Evolutionary conservation across 2,329 filamentous ascomycete species (phyloP), one percentile per base, ranked within the genome.

Genomic region (Pseudocercospora pini-densiflorae): DNA sequence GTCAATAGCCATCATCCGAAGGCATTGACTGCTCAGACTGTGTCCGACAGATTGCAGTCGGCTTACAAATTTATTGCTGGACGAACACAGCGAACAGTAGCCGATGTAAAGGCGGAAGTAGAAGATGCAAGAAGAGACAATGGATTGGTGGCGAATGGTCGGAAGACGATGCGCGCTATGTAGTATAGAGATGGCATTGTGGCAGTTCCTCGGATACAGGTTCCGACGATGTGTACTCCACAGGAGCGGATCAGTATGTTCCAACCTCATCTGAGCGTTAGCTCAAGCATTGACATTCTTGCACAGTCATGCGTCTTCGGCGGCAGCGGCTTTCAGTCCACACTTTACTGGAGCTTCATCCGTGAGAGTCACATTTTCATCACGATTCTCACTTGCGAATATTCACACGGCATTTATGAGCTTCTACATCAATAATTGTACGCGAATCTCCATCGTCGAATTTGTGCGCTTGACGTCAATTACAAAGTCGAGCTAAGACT

Each of bases 11-110:
- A 58, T 7, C 29, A 58, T 19, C 55, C 55, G 12, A 58, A 58
- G 55, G 55, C 55, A 19, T 23, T 58, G n/a, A 58, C 55, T n/a
- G 55, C 55, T 23, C 55, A 58, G 55, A 43, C 55, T 36, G 55
- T 58, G n/a, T 58, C 55, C 8, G 55, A 58, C 24, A 19, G 55
- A 24, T 19, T 58, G 12, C 55, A 58, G 55, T 58, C 55, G 10
- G 55, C 55, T 36, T 58, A 58, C 55, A 58, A 58, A 19, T 58
- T 58, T 27, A 58, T 58, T 19, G 55, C 55, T 43, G 31, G 55
- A 19, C 55, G 55, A 14, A 58, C 55, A 14, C 55, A 58, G 12
- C 55, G 55, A 12, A 58, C 55, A 23, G 55, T 58, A 24, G 55
- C 55, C n/a, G 55, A 58, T 5, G 55, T 58, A 31, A 58, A 58